Percentiles rank a stretch among this genome's conserved stretches.
phyloP scores from a whole-genome alignment of 176 grass and related monocot species.

The Carex myosuroides region DNA sequence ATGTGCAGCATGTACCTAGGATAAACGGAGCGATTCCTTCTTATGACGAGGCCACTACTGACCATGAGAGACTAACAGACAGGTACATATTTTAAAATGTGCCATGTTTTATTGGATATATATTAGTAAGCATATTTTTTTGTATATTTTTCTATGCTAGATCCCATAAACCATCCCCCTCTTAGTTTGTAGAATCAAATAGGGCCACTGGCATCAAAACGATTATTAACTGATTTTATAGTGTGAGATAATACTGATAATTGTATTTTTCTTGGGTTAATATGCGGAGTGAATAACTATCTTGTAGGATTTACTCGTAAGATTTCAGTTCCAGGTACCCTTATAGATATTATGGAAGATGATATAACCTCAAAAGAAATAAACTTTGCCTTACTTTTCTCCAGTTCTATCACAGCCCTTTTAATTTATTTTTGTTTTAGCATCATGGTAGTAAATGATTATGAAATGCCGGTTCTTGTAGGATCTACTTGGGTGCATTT shows the following conservation, averaged over 20 bases:
- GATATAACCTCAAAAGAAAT: neutral
- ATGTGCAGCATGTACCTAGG: conserved; percentile 94
- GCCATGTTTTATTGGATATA: neutral
- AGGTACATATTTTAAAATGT: conserved; percentile 42
- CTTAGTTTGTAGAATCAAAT: neutral
- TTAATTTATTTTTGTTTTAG: neutral
- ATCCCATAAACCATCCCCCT: neutral
- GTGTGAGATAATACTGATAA: neutral
- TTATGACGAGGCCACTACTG: conserved; percentile 79
- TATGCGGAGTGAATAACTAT: neutral
- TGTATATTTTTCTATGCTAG: neutral
- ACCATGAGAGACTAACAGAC: conserved; percentile 86
- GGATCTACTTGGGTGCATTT: neutral
- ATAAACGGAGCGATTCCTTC: conserved; percentile 98
- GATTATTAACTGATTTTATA: neutral
- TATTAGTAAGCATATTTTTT: neutral
- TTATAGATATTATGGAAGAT: neutral
- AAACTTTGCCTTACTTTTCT: neutral
- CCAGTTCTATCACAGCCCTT: neutral
- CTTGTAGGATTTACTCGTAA: neutral
- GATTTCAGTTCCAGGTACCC: neutral
- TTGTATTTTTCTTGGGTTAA: neutral
- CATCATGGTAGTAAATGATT: neutral
- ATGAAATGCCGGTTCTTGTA: too few relatives aligned
- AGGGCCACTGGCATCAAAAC: neutral